Conservation (phyloP, 177 flowering plant genomes). For the Tripterygium wilfordii region DNA sequence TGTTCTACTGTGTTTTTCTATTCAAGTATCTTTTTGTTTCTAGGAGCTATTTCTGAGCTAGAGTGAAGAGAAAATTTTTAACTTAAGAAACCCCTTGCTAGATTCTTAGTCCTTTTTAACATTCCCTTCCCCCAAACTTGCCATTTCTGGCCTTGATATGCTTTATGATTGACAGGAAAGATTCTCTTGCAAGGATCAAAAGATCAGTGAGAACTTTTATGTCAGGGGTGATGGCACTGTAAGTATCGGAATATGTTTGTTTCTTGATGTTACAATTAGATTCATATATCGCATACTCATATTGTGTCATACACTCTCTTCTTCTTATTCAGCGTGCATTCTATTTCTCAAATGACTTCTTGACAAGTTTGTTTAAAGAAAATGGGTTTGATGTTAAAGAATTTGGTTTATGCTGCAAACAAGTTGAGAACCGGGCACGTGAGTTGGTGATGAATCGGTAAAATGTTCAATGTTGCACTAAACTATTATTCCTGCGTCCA, state of each 20-base stretch:
- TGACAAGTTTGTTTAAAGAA: conserved; percentile 55
- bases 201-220: conserved; percentile 88
- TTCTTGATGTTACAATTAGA: too few species aligned
- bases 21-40: too few species aligned
- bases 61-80: too few species aligned
- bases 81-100: too few species aligned
- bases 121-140: too few species aligned
- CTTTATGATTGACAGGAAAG: conserved; percentile 78
- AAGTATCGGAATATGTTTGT: conserved; percentile 30
- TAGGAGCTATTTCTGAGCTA: too few species aligned
- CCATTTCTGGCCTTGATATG: too few species aligned
- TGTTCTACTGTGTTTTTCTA: too few species aligned
- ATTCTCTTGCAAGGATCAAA: conserved; percentile 72
- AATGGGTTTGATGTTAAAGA: conserved; percentile 68
- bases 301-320: too few species aligned
- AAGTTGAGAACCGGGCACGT: conserved; percentile 87
- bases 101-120: too few species aligned
- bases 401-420: conserved; percentile 72
- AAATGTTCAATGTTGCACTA: conserved; percentile 1
- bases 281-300: too few species aligned
- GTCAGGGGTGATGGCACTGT: conserved; percentile 99
- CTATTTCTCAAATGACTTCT: conserved; percentile 86
- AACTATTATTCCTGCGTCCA: too few species aligned
- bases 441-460: conserved; percentile 93
- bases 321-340: conserved; percentile 72